Base-by-base conservation (phyloP, 2,329 filamentous ascomycete genomes). In the Nigrograna mackinnonii region DNA sequence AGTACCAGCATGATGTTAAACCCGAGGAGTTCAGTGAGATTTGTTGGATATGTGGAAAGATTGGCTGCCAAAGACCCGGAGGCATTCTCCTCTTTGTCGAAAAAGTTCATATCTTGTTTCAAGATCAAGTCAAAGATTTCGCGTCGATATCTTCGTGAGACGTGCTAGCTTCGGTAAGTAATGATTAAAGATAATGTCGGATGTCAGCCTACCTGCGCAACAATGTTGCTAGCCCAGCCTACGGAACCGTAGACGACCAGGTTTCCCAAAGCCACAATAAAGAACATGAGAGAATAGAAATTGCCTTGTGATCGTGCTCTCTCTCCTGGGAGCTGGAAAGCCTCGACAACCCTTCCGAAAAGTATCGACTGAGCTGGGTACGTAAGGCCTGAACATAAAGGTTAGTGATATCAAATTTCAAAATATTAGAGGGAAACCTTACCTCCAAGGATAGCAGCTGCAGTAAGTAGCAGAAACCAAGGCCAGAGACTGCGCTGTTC, bases 61-160 rank as follows among this genome's bases (percentile, higher is more conserved):
- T 79, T 75, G 0, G 81, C 77, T 1, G 91, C 96, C 56, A 99
- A 74, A 1, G 91, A 87, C 52, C 94, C 94, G 5, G 90, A 85
- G 5, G 87, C 91, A 66, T 97, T 95, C 66, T 94, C 87, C 50
- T 95, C 89, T 33, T 78, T 79, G 67, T 97, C 94, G 57, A 96
- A 99, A 68, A 91, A 97, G 20, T 84, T 76, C 44, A 97, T 91
- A 50, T 97, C 94, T 69, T 97, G 92, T 51, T 91, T 87, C 38
- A 97, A 82, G 74, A 97, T 90, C 18, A 86, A 79, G 22, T 91
- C 80, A 75, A 99, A 96, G 5, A 91, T 87, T 43, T 74, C 70
- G 33, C 55, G 58, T 19, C 66, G 58, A 40, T 67, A 68, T 26
- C 55, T 53, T 43, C 62, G 52, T 2, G 63, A 58, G 4, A 66